Evolutionary conservation across 768 basidiomycete genomes (phyloP).

Genomic region (Gautieria morchelliformis): DNA sequence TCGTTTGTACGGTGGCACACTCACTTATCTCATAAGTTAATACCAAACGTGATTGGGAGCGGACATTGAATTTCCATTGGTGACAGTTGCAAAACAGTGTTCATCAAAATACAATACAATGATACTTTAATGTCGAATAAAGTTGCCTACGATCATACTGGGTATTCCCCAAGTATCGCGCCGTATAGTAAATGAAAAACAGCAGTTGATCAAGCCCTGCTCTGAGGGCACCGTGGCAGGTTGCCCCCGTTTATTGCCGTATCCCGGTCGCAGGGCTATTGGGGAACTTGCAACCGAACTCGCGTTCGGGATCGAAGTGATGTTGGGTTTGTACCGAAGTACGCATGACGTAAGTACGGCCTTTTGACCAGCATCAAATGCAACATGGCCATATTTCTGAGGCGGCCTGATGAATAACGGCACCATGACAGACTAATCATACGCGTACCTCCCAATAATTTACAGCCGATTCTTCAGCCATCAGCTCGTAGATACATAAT

Average conservation of each 20-base stretch:
- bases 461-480: constrained; percentile 95
- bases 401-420: not conserved
- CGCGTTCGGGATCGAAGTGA: constrained; percentile 32
- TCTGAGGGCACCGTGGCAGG: constrained; percentile 32
- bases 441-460: constrained; percentile 88
- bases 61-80: not conserved
- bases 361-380: constrained; percentile 86
- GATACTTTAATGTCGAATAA: constrained; percentile 35
- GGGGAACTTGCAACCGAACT: constrained; percentile 17
- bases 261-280: constrained; percentile 9
- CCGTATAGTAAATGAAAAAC: constrained; percentile 86
- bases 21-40: too few relatives aligned
- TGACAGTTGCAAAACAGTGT: not conserved
- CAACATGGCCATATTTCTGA: constrained; percentile 91
- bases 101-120: not conserved
- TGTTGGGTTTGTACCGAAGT: constrained; percentile 63
- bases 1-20: too few relatives aligned
- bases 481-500: constrained; percentile 93
- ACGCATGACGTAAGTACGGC: constrained; percentile 90
- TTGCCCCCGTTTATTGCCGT: constrained; percentile 16
- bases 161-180: constrained; percentile 81
- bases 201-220: constrained; percentile 76
- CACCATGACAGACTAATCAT: not conserved
- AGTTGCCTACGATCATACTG: constrained; percentile 86
- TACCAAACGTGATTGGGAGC: too few relatives aligned